These are phyloP conservation scores for Cyberlindnera saturnus DNA, from an alignment of 805 yeast species.

Conservation along the genomic window DNA sequence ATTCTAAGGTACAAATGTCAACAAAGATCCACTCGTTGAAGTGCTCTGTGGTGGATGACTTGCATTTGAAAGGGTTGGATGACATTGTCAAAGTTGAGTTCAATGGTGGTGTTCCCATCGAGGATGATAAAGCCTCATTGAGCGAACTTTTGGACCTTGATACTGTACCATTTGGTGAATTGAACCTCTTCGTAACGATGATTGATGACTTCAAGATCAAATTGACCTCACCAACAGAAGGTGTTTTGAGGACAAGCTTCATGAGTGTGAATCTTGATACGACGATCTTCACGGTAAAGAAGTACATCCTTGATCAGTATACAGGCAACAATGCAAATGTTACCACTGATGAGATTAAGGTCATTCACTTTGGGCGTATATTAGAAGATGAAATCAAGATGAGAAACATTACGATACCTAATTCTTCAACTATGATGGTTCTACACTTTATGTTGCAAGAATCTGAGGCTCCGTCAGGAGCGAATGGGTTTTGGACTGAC, in stretches of 20 bases:
- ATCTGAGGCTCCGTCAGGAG: constrained; percentile 6
- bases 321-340: constrained; percentile 11
- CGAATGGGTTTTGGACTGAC: constrained; percentile 24
- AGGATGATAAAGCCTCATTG: constrained; percentile 19
- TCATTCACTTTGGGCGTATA: constrained; percentile 23
- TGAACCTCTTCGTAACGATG: constrained; percentile 23
- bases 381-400: constrained; percentile 16
- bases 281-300: constrained; percentile 16
- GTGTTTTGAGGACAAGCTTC: constrained; percentile 7
- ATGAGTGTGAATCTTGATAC: constrained; percentile 16
- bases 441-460: constrained; percentile 21
- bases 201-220: constrained; percentile 21
- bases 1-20: constrained; percentile 10
- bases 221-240: constrained; percentile 20
- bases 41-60: constrained; percentile 11
- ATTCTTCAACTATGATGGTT: constrained; percentile 1
- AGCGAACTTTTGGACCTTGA: constrained; percentile 28
- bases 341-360: constrained; percentile 16
- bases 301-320: constrained; percentile 22
- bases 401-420: constrained; percentile 8
- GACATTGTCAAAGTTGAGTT: constrained; percentile 12
- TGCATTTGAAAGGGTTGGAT: constrained; percentile 7
- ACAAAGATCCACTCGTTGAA: constrained; percentile 12
- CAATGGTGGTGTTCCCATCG: constrained; percentile 14
- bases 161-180: constrained; percentile 26